Conservation (phyloP, 257 asterid genomes). For the Petunia secreta region DNA sequence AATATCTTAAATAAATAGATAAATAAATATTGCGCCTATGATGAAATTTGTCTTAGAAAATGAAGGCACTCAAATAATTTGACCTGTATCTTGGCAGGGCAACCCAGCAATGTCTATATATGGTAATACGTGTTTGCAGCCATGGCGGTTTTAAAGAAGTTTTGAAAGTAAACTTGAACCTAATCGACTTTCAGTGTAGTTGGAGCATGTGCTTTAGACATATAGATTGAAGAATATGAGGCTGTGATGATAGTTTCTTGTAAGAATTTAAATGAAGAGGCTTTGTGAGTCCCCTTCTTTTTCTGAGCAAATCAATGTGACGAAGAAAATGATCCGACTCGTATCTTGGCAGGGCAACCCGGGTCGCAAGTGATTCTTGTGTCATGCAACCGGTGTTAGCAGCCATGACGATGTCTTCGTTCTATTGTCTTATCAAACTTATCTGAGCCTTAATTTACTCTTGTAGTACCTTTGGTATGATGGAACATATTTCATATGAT, state of each 20-base stretch:
- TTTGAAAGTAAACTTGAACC: too few species aligned
- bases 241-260: not conserved
- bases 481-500: not conserved
- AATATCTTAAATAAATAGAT: too few species aligned
- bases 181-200: too few species aligned
- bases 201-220: not conserved
- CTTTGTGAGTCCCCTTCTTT: too few species aligned
- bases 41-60: too few species aligned
- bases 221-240: not conserved
- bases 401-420: not conserved
- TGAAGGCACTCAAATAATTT: too few species aligned
- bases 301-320: too few species aligned
- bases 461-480: not conserved
- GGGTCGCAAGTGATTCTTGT: not conserved
- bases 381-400: conserved; percentile 2
- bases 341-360: conserved; percentile 16
- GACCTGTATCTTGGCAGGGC: conserved; percentile 13
- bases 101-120: not conserved
- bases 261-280: too few species aligned
- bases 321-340: not conserved
- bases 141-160: too few species aligned
- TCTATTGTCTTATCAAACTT: too few species aligned
- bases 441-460: not conserved
- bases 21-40: too few species aligned
- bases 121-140: too few species aligned